phyloP scores from a whole-genome alignment of 2,329 filamentous ascomycete species.

The Dactylellina parvicollis region DNA sequence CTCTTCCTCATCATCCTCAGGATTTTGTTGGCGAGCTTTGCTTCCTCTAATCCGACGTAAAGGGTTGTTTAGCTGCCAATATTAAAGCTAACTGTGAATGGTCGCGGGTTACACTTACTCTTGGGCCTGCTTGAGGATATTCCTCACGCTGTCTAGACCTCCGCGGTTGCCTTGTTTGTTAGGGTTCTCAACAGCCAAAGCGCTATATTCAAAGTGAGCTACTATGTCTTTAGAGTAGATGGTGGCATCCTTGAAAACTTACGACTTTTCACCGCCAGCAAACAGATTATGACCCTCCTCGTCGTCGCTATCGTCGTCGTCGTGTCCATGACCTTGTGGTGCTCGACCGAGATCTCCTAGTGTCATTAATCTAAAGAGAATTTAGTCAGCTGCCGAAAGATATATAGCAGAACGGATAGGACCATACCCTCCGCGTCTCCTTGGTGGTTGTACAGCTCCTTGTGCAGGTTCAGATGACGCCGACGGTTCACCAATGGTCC shows the following conservation, averaged over 20 bases:
- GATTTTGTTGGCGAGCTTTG: slow-evolving; percentile 53
- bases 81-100: too few species aligned
- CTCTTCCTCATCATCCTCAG: slow-evolving; percentile 59
- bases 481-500: slow-evolving; percentile 19
- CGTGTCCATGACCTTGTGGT: slow-evolving; percentile 60
- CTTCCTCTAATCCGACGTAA: slow-evolving; percentile 46
- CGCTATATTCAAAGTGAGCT: slow-evolving; percentile 60
- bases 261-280: slow-evolving; percentile 85
- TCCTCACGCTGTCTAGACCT: slow-evolving; percentile 63
- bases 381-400: background rate
- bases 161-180: slow-evolving; percentile 43
- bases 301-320: slow-evolving; percentile 67
- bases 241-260: slow-evolving; percentile 65
- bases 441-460: slow-evolving; percentile 14
- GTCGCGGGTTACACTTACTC: slow-evolving; percentile 67
- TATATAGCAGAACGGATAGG: background rate
- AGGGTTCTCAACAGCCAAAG: slow-evolving; percentile 74
- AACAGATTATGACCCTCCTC: slow-evolving; percentile 77
- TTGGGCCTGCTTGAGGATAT: slow-evolving; percentile 73
- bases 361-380: slow-evolving; percentile 35
- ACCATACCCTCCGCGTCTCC: slow-evolving; percentile 46
- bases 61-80: too few species aligned
- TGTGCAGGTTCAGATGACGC: background rate
- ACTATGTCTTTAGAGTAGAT: slow-evolving; percentile 58
- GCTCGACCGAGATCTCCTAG: slow-evolving; percentile 36